These are phyloP conservation scores for Basidiobolus meristosporus DNA, from an alignment of 371 early-diverging fungal genomes.

Conservation along the genomic window DNA sequence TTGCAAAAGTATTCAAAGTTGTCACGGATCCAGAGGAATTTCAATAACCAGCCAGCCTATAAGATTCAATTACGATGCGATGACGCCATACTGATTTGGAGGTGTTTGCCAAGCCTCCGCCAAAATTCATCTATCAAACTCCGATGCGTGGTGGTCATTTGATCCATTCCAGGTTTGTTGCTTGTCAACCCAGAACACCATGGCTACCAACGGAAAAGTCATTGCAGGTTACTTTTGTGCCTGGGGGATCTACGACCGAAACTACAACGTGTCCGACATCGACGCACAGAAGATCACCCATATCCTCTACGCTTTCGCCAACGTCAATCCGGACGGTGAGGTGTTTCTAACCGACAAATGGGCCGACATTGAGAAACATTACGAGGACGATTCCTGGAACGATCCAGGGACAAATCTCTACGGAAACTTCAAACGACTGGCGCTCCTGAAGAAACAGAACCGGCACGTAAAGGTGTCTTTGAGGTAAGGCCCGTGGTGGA, in stretches of 20 bases:
- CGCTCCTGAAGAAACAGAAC: slow-evolving; percentile 46
- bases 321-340: slow-evolving; percentile 39
- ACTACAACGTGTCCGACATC: slow-evolving; percentile 37
- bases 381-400: slow-evolving; percentile 30
- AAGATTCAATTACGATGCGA: too few species aligned
- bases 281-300: slow-evolving; percentile 49
- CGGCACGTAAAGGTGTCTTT: slow-evolving; percentile 45
- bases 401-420: slow-evolving; percentile 38
- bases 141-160: too few species aligned
- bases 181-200: not conserved
- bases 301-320: slow-evolving; percentile 78
- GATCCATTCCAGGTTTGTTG: too few species aligned
- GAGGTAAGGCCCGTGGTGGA: too few species aligned
- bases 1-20: too few species aligned
- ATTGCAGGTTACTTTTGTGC: slow-evolving; percentile 26
- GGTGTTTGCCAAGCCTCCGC: too few species aligned
- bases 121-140: too few species aligned
- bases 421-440: slow-evolving; percentile 65
- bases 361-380: slow-evolving; percentile 58
- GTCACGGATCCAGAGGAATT: too few species aligned
- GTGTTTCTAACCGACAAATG: slow-evolving; percentile 49
- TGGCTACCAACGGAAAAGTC: slow-evolving; percentile 2
- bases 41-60: too few species aligned
- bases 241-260: slow-evolving; percentile 59
- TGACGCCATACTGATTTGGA: too few species aligned